A percentile compares a stretch with the other conserved stretches of the same genome.
Evolutionary conservation across 352 stramenopile species (phyloP).

Genomic region (Phytophthora litchii): DNA sequence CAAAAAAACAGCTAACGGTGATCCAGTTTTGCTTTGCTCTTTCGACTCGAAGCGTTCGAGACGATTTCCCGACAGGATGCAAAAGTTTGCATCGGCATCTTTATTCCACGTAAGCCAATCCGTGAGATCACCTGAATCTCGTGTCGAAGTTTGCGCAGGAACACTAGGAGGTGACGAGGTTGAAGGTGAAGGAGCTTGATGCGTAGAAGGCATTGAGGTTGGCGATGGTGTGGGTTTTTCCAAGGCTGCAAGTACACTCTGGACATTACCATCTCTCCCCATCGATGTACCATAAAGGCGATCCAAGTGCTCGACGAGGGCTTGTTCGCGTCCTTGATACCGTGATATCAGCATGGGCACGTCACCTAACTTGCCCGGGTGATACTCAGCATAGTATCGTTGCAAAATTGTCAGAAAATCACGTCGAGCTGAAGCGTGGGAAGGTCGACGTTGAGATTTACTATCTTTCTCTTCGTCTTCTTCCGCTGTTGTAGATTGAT

Average conservation of each 20-base stretch:
- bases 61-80: constrained; percentile 57
- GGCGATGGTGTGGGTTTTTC: neutral
- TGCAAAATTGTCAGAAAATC: constrained; percentile 49
- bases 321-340: constrained; percentile 54
- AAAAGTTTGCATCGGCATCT: constrained; percentile 38
- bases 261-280: constrained; percentile 37
- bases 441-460: constrained; percentile 11
- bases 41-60: constrained; percentile 55
- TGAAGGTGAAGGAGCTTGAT: neutral
- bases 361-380: constrained; percentile 63
- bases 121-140: constrained; percentile 10
- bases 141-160: constrained; percentile 38
- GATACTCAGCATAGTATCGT: constrained; percentile 63
- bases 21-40: constrained; percentile 43
- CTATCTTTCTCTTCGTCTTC: constrained; percentile 13
- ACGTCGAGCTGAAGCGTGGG: constrained; percentile 14
- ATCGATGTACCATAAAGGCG: constrained; percentile 67
- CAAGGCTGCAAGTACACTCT: constrained; percentile 35
- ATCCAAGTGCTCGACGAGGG: constrained; percentile 68
- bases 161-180: constrained; percentile 8
- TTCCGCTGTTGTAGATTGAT: constrained; percentile 35
- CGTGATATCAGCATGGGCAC: constrained; percentile 59
- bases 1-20: constrained; percentile 43
- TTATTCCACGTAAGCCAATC: constrained; percentile 51
- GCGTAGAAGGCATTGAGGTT: neutral